phyloP scores from a whole-genome alignment of 1,284 basidiomycete genomes.

The Rugosomyces carneus region DNA sequence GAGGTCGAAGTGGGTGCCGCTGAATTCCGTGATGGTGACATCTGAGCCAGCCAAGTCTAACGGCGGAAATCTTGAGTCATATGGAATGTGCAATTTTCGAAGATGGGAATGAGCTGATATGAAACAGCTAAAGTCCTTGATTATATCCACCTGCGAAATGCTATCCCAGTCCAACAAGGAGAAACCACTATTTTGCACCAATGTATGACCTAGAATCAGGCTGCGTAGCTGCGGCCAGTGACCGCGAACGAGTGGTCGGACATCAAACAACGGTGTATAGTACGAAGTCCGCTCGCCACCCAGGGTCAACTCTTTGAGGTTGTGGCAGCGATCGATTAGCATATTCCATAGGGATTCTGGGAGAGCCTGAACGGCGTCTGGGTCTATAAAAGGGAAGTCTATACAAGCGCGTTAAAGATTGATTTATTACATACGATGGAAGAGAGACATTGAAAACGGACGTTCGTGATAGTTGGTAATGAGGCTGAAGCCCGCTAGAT shows the following conservation, averaged over 20 bases:
- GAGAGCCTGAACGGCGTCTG: conserved; percentile 17
- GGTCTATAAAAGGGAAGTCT: background rate
- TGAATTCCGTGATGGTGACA: conserved; percentile 15
- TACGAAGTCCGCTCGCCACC: conserved; percentile 33
- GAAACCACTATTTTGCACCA: conserved; percentile 15
- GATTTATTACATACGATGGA: conserved; percentile 21
- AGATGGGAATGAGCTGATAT: conserved; percentile 14
- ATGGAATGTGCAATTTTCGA: conserved; percentile 15
- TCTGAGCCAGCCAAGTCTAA: conserved; percentile 10
- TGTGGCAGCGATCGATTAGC: conserved; percentile 39
- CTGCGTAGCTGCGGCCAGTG: conserved; percentile 40
- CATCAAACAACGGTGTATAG: conserved; percentile 26
- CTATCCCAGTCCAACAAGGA: conserved; percentile 4
- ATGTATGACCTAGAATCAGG: conserved; percentile 38
- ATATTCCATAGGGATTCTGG: conserved; percentile 41
- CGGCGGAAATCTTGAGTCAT: conserved; percentile 12
- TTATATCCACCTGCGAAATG: conserved; percentile 5
- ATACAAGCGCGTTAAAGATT: conserved; percentile 8
- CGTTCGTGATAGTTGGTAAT: conserved; percentile 33
- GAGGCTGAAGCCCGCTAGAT: conserved; percentile 40
- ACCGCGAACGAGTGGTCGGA: conserved; percentile 33
- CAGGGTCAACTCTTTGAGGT: conserved; percentile 39
- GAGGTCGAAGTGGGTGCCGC: conserved; percentile 15
- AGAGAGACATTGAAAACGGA: conserved; percentile 11
- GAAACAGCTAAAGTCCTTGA: conserved; percentile 14